These are phyloP conservation scores for Boletus pseudo-olivaceus DNA, from an alignment of 768 basidiomycete species.

Conservation along the genomic window DNA sequence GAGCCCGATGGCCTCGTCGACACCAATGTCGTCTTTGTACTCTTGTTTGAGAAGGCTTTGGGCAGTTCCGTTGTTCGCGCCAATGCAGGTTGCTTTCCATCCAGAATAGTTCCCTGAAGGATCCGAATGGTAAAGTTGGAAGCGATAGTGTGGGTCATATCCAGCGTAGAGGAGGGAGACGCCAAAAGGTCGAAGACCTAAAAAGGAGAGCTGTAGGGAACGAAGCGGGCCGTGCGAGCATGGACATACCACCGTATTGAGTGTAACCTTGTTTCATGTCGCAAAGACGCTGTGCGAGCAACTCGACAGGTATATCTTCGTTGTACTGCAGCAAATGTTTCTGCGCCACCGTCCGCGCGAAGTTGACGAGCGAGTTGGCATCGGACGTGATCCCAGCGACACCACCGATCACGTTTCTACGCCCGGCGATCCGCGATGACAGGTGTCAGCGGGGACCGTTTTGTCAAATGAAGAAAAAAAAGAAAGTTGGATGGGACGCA, in stretches of 20 bases:
- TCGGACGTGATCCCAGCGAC: constrained; percentile 97
- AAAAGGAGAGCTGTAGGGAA: background rate
- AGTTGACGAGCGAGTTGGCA: constrained; percentile 96
- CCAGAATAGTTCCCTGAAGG: constrained; percentile 98
- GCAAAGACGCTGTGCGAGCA: constrained; percentile 89
- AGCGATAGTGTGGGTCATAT: constrained; percentile 91
- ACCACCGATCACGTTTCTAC: constrained; percentile 90
- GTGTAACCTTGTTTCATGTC: constrained; percentile 99
- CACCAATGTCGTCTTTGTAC: constrained; percentile 90
- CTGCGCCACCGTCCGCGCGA: constrained; percentile 87
- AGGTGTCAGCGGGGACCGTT: background rate
- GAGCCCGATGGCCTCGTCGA: constrained; percentile 91
- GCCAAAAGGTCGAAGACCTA: constrained; percentile 93
- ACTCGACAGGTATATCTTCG: constrained; percentile 96
- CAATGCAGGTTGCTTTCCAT: constrained; percentile 98
- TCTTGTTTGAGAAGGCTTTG: constrained; percentile 96
- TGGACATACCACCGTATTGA: constrained; percentile 81
- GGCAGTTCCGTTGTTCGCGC: constrained; percentile 96
- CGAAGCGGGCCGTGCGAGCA: background rate
- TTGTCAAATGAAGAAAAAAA: background rate
- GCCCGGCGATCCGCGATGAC: background rate
- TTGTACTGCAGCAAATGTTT: constrained; percentile 86
- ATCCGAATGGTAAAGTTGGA: constrained; percentile 98
- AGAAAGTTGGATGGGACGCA: constrained; percentile 32
- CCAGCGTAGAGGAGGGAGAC: constrained; percentile 97